A percentile compares a stretch with the other conserved stretches of the same genome.
phyloP scores from a whole-genome alignment of 139 green algal species.

The Mesotaenium endlicherianum region DNA sequence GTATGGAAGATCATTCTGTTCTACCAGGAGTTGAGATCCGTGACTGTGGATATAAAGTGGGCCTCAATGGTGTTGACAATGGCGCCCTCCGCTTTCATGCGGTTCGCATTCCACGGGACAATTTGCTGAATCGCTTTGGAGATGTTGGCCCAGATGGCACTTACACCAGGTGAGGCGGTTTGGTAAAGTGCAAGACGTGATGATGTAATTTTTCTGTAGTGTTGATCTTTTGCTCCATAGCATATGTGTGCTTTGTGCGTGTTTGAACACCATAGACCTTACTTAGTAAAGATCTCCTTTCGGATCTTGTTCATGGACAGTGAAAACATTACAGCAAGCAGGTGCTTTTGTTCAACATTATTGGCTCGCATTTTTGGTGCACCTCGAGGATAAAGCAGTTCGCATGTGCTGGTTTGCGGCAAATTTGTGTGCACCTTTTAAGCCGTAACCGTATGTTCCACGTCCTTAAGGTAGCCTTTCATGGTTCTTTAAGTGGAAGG shows the following conservation, averaged over 20 bases:
- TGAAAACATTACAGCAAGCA: too few species aligned
- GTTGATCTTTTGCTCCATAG: background rate
- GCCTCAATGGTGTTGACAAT: conserved; percentile 89
- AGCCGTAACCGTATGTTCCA: too few species aligned
- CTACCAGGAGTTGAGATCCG: conserved; percentile 83
- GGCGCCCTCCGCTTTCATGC: conserved; percentile 69
- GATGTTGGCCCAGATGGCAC: conserved; percentile 22
- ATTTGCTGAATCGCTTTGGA: conserved; percentile 48
- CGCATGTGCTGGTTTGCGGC: too few species aligned
- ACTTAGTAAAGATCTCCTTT: too few species aligned
- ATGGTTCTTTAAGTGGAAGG: too few species aligned
- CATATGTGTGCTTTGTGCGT: background rate
- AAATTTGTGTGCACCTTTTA: too few species aligned
- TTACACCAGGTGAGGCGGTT: conserved; percentile 16
- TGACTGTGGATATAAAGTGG: conserved; percentile 92
- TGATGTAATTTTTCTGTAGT: background rate
- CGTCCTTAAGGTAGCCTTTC: too few species aligned
- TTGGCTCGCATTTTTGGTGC: too few species aligned
- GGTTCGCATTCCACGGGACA: conserved; percentile 44
- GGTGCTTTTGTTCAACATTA: too few species aligned
- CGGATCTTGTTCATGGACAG: too few species aligned
- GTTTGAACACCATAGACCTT: too few species aligned
- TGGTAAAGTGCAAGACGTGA: background rate
- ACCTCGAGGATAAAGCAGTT: too few species aligned
- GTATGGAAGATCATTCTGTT: conserved; percentile 33